Conservation (phyloP, 2,329 filamentous ascomycete genomes). For the Monilinia aucupariae region DNA sequence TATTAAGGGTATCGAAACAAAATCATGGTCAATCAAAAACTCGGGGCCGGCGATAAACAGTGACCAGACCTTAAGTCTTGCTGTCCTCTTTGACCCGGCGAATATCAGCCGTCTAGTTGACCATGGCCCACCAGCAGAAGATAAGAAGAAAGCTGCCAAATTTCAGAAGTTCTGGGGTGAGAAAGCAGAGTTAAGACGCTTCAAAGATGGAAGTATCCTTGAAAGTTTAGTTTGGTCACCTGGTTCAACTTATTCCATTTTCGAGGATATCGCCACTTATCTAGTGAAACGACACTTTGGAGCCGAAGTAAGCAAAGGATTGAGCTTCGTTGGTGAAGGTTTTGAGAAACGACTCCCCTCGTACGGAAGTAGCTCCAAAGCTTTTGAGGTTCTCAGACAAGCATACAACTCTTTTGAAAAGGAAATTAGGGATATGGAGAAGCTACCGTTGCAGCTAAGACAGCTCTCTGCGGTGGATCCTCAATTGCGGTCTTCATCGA, state of each 20-base stretch:
- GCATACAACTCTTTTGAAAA: constrained; percentile 69
- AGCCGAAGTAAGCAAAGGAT: constrained; percentile 40
- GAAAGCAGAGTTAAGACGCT: constrained; percentile 85
- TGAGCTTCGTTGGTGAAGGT: constrained; percentile 42
- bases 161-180: constrained; percentile 95
- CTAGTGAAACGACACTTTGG: constrained; percentile 65
- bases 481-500: constrained; percentile 67
- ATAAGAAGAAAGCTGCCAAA: constrained; percentile 71
- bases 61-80: constrained; percentile 50
- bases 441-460: constrained; percentile 79
- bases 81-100: constrained; percentile 65
- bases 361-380: constrained; percentile 36
- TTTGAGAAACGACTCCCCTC: constrained; percentile 42
- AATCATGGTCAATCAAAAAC: constrained; percentile 45
- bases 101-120: constrained; percentile 75
- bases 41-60: constrained; percentile 33
- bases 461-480: constrained; percentile 70
- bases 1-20: constrained; percentile 42
- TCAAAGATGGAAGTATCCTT: constrained; percentile 89
- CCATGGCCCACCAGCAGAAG: constrained; percentile 78
- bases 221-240: constrained; percentile 87
- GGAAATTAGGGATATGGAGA: constrained; percentile 70
- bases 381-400: constrained; percentile 64
- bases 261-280: constrained; percentile 74
- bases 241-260: constrained; percentile 55